Conservation (phyloP, 2,329 filamentous ascomycete species). For the Dryadomyces sulphureus region DNA sequence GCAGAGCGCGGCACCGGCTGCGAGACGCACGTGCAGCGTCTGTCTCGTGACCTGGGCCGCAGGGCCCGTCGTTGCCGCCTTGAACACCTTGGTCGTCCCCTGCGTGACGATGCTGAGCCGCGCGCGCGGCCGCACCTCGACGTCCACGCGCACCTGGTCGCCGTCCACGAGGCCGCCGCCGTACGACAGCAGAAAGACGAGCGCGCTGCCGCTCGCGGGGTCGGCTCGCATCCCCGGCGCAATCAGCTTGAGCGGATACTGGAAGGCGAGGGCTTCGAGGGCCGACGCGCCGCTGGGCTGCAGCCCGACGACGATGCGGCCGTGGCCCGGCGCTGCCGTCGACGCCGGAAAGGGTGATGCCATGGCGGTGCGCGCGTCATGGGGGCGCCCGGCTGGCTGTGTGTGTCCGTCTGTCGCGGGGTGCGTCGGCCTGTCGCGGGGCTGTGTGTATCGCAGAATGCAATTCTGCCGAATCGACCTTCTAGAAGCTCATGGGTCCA, state of each 20-base stretch:
- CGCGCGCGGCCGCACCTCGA: constrained; percentile 49
- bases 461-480: constrained; percentile 3
- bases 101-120: constrained; percentile 54
- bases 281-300: constrained; percentile 58
- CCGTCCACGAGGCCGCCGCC: constrained; percentile 85
- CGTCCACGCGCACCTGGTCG: constrained; percentile 60
- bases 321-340: constrained; percentile 60
- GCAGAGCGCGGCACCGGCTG: constrained; percentile 39
- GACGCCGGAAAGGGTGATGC: constrained; percentile 64
- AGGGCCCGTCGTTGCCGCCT: constrained; percentile 31
- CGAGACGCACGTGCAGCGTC: constrained; percentile 34
- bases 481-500: background rate
- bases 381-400: too few species aligned
- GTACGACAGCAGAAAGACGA: constrained; percentile 86
- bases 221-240: constrained; percentile 39
- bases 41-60: constrained; percentile 39
- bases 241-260: constrained; percentile 91
- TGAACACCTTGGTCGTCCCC: constrained; percentile 94
- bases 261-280: constrained; percentile 64
- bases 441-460: too few species aligned
- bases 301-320: constrained; percentile 57
- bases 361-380: too few species aligned
- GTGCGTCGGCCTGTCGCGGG: too few species aligned
- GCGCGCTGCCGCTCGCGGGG: constrained; percentile 34
- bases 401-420: too few species aligned